A percentile compares a stretch with the other conserved stretches of the same genome.
These are phyloP conservation scores for Conoideocrella luteorostrata DNA, from an alignment of 2,329 filamentous ascomycete species.

Conservation along the genomic window DNA sequence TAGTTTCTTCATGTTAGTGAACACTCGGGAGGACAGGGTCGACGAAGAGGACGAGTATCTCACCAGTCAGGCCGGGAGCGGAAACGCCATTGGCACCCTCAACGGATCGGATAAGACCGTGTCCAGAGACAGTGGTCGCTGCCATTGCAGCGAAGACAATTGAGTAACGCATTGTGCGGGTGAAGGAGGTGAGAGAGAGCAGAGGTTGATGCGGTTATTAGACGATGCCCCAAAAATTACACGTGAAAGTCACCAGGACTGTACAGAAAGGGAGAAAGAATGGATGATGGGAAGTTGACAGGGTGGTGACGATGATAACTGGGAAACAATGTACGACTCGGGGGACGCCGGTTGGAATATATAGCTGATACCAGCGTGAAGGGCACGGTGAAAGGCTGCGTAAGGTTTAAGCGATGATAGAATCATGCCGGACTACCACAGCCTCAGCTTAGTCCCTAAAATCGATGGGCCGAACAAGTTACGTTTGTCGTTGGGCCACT, in stretches of 20 bases:
- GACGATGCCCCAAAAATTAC: too few relatives aligned
- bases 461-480: too few relatives aligned
- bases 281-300: neutral
- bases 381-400: too few relatives aligned
- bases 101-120: slow-evolving; percentile 51
- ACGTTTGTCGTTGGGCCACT: too few relatives aligned
- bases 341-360: neutral
- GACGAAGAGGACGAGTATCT: too few relatives aligned
- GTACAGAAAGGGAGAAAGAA: neutral
- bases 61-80: slow-evolving; percentile 49
- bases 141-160: slow-evolving; percentile 25
- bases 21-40: too few relatives aligned
- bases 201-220: too few relatives aligned
- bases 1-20: too few relatives aligned
- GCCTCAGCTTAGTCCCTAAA: neutral
- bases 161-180: slow-evolving; percentile 23
- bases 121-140: slow-evolving; percentile 41
- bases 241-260: slow-evolving; percentile 5
- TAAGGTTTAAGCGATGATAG: too few relatives aligned
- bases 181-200: neutral
- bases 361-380: neutral
- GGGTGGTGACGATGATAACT: neutral
- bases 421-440: too few relatives aligned
- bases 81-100: slow-evolving; percentile 54
- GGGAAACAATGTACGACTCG: too few relatives aligned